phyloP scores from a whole-genome alignment of 148 eudicot genomes.

The Camellia sinensis region DNA sequence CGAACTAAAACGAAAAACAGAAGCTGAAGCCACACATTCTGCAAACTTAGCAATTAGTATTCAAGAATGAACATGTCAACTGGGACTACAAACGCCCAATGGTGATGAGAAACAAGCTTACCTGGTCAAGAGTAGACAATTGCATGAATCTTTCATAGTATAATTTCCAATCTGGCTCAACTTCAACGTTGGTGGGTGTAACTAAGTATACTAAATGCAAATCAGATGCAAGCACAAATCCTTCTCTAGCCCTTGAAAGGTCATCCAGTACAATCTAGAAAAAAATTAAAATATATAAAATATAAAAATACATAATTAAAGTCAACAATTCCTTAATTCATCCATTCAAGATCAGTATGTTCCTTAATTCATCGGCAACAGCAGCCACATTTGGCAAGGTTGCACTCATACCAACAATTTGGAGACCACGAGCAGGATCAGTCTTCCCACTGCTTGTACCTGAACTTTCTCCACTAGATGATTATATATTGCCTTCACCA shows the following conservation, averaged over 20 bases:
- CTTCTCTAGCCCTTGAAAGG: constrained; percentile 96
- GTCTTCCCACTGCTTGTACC: constrained; percentile 76
- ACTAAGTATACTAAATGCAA: constrained; percentile 93
- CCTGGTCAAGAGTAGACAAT: constrained; percentile 85
- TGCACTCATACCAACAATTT: constrained; percentile 99
- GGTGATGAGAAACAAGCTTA: constrained; percentile 24
- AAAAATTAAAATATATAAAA: constrained; percentile 12
- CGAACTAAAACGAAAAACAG: not conserved
- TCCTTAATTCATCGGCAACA: constrained; percentile 56
- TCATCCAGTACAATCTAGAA: constrained; percentile 88
- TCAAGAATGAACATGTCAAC: not conserved
- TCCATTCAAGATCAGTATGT: not conserved
- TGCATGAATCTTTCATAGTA: constrained; percentile 94
- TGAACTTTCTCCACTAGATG: constrained; percentile 85
- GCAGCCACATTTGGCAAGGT: constrained; percentile 98
- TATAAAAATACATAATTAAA: constrained; percentile 7
- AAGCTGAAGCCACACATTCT: not conserved
- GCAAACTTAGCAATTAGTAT: not conserved
- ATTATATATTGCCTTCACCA: constrained; percentile 87
- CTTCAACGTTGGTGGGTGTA: constrained; percentile 94
- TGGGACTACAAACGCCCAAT: not conserved
- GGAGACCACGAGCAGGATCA: constrained; percentile 78
- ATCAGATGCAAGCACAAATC: constrained; percentile 98
- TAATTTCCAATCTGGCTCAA: constrained; percentile 99
- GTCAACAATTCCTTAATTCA: not conserved